These are phyloP conservation scores for Monilinia aucupariae DNA, from an alignment of 2,329 filamentous ascomycete genomes.

Conservation along the genomic window DNA sequence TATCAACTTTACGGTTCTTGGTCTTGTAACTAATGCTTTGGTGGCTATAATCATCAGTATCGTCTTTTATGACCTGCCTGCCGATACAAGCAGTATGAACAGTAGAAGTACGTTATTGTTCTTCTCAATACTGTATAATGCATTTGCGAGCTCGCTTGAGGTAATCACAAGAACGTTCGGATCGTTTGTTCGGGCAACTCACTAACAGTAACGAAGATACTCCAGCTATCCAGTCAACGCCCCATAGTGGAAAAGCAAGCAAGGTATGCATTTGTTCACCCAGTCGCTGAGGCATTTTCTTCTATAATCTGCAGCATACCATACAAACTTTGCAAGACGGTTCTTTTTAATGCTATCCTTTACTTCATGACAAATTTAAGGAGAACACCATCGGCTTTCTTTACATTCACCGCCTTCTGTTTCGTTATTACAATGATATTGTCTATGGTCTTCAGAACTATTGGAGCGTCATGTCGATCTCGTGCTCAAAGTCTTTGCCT, in stretches of 20 bases:
- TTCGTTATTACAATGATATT: conserved; percentile 46
- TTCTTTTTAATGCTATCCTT: conserved; percentile 72
- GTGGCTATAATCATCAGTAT: conserved; percentile 57
- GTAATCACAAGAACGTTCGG: conserved; percentile 27
- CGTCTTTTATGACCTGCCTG: conserved; percentile 57
- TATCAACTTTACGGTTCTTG: conserved; percentile 58
- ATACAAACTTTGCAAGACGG: conserved; percentile 57
- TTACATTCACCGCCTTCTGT: conserved; percentile 57
- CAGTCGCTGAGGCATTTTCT: conserved; percentile 81
- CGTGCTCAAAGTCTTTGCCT: conserved; percentile 59
- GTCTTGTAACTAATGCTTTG: conserved; percentile 32
- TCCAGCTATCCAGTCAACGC: conserved; percentile 75
- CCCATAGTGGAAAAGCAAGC: conserved; percentile 87
- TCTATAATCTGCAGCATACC: conserved; percentile 85
- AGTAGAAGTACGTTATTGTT: conserved; percentile 59
- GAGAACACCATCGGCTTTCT: conserved; percentile 70
- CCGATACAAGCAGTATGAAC: conserved; percentile 54
- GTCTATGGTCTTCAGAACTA: conserved; percentile 79
- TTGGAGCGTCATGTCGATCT: conserved; percentile 68
- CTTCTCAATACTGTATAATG: conserved; percentile 62
- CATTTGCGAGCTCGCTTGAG: conserved; percentile 55
- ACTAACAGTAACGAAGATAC: conserved; percentile 46
- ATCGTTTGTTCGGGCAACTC: not conserved
- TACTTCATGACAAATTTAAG: conserved; percentile 86
- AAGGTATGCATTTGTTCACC: conserved; percentile 84